Evolutionary conservation across 441 rosid species (phyloP), one percentile per base, ranked within the genome.

Genomic region (Metrosideros polymorpha): DNA sequence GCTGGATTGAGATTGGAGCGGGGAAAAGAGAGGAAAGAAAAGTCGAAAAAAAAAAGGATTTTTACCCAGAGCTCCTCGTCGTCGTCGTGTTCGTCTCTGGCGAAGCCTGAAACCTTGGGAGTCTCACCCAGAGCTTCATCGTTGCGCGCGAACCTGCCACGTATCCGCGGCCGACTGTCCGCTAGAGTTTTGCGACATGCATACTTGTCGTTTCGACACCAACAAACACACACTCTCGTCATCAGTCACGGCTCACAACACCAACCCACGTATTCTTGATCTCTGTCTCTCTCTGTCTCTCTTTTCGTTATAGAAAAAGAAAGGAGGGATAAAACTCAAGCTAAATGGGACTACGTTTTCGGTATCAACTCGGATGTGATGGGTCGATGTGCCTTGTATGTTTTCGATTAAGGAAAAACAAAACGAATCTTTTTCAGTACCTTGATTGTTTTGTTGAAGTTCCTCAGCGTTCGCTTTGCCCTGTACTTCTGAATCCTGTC

Each of bases 141-240:
- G 86, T 93, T 97, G 47, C 98, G 97, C 43, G 99, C 99, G 87
- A 97, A 97, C 88, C 99, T 96, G 89, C 98, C 99, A 86, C 98
- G 99, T 90, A 95, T 92, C 19, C 99, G 93, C 0, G 96, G 98
- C 75, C 99, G 89, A 90, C 90, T 97, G 96, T 97, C 98, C 27
- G 99, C 99, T 66, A 97, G 94, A 61, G 97, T 96, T 93, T 97
- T 96, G 45, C 99, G 93, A 87, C 98, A 97, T 82, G 97, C 98
- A 89, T 97, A 97, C 99, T 97, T 71, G 79, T 71, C 55, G 19
- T 12, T 42, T 66, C n/a, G 14, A n/a, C 56, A 82, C 19, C 82
- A 85, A 75, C 45, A 63, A 32, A 71, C 52, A 39, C 8, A 71
- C 79, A 71, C n/a, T 25, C 47, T 22, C 17, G 47, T 39, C 79